Conservation (phyloP, 768 basidiomycete genomes). For the Lactarius vividus region DNA sequence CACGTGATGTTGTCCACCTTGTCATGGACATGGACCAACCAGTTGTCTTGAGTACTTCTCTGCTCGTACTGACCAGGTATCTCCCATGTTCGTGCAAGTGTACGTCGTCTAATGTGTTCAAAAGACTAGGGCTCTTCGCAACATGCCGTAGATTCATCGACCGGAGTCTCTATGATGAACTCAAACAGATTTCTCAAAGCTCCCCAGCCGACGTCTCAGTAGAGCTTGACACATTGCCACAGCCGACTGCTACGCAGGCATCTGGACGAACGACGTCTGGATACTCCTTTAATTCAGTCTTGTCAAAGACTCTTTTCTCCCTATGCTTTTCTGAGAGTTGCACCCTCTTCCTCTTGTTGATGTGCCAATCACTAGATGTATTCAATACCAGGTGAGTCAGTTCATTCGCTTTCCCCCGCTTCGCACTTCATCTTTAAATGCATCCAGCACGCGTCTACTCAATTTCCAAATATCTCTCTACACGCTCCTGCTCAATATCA, state of each 20-base stretch:
- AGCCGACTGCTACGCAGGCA: slow-evolving; percentile 10
- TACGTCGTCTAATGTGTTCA: not conserved
- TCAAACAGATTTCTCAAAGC: slow-evolving; percentile 22
- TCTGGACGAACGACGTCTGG: slow-evolving; percentile 14
- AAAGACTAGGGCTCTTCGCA: slow-evolving; percentile 24
- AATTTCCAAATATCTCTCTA: slow-evolving; percentile 70
- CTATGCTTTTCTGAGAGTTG: slow-evolving; percentile 74
- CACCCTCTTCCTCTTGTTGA: slow-evolving; percentile 65
- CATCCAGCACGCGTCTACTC: slow-evolving; percentile 52
- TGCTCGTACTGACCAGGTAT: slow-evolving; percentile 12
- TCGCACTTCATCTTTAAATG: not conserved
- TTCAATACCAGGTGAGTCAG: slow-evolving; percentile 54
- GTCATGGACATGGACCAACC: not conserved
- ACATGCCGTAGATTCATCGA: slow-evolving; percentile 26
- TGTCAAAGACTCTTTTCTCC: slow-evolving; percentile 62
- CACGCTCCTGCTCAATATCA: slow-evolving; percentile 56
- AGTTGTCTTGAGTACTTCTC: slow-evolving; percentile 3
- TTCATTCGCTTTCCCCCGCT: not conserved
- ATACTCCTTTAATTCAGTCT: slow-evolving; percentile 46
- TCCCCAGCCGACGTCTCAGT: not conserved
- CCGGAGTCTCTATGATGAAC: slow-evolving; percentile 22
- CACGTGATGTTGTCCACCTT: not conserved
- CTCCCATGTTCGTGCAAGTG: not conserved
- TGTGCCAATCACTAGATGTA: slow-evolving; percentile 62
- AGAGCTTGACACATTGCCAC: slow-evolving; percentile 24